These are phyloP conservation scores for Euptelea pleiosperma DNA, from an alignment of 164 flowering plant species.

Conservation along the genomic window DNA sequence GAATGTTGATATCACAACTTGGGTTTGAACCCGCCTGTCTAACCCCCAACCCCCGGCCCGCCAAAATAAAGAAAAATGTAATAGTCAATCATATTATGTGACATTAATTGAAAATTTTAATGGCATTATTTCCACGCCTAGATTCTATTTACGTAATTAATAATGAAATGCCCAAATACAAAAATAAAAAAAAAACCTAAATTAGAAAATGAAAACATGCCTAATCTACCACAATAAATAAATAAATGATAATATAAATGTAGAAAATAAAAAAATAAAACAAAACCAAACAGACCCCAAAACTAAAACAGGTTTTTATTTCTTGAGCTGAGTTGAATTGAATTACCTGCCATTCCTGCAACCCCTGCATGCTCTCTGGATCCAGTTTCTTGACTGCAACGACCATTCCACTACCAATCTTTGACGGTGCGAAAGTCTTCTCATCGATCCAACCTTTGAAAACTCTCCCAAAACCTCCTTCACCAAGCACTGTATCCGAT, in stretches of 20 bases:
- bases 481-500: slow-evolving; percentile 51
- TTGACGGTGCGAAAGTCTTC: slow-evolving; percentile 42
- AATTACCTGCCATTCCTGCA: slow-evolving; percentile 68
- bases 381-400: slow-evolving; percentile 75
- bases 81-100: too few relatives aligned
- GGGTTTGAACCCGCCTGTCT: too few relatives aligned
- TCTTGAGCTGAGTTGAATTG: too few relatives aligned
- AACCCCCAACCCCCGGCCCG: too few relatives aligned
- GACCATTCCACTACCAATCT: slow-evolving; percentile 41
- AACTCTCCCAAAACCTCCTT: slow-evolving; percentile 79
- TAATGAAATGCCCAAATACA: neutral
- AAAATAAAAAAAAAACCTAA: neutral
- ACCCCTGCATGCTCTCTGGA: slow-evolving; percentile 60
- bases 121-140: too few relatives aligned
- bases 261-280: neutral
- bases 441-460: slow-evolving; percentile 71
- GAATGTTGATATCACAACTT: too few relatives aligned
- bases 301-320: neutral
- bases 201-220: neutral
- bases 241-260: neutral
- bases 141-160: too few relatives aligned
- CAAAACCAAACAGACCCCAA: neutral
- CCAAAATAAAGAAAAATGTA: too few relatives aligned
- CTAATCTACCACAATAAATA: neutral
- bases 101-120: too few relatives aligned